Base-by-base conservation (phyloP, 2,329 filamentous ascomycete species). In the Neurospora sp. region DNA sequence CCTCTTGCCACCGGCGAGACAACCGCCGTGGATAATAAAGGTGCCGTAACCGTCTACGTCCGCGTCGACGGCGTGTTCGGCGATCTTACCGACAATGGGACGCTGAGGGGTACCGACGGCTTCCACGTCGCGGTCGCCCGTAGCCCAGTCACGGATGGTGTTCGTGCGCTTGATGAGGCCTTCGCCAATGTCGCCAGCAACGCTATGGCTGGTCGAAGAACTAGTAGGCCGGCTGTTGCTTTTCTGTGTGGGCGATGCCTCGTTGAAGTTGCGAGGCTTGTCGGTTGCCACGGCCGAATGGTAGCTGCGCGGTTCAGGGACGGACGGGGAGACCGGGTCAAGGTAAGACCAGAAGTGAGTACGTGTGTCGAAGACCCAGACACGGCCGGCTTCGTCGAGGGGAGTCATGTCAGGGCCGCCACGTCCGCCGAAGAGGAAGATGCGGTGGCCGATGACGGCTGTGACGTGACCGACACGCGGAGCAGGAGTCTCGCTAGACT, bases 371-470 rank as follows among this genome's bases (percentile, higher is more conserved):
- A 92, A 94, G 38, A 89, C 83, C 93, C 93, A 96, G 68, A 96
- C 84, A 3, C 88, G 84, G 17, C 93, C 93, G 11, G 83, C 78
- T 76, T 97, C 93, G 68, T 94, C 87, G 11, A 97, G 83, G 0
- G 92, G 88, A 1, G 86, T 82, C 86, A 92, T 90, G 38, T 87
- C 88, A 3, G 84, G 80, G 0, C 91, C 91, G 40, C 90, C 90
- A 66, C 92, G 89, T 10, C 93, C 93, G 67, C 92, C 93, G 79
- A 94, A 97, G 58, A 96, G 73, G 80, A 95, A 95, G 75, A 96
- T 89, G 28, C 88, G 89, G 66, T 86, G 85, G 70, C 89, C 85
- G 70, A 96, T 86, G 1, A 88, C 85, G 13, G 90, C 86, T 0
- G 90, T 87, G 40, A 92, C 90, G 74, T 93, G 87, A 23, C 93